phyloP scores from a whole-genome alignment of 257 asterid species.

The Fraxinus pennsylvanica region DNA sequence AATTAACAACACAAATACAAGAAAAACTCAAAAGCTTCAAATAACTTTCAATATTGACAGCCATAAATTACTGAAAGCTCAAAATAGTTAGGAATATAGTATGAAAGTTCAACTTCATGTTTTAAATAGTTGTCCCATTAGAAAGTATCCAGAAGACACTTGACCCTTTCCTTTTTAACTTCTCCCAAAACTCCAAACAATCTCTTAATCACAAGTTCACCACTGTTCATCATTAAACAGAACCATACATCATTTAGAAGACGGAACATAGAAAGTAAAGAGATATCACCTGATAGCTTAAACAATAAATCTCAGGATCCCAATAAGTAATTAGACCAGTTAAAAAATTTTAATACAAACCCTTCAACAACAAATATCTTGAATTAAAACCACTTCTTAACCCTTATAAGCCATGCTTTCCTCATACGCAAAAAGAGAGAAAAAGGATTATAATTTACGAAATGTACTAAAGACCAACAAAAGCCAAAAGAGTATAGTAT shows the following conservation, averaged over 20 bases:
- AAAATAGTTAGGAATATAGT: background rate
- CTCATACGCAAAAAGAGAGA: constrained; percentile 17
- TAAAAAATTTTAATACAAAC: background rate
- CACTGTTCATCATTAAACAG: background rate
- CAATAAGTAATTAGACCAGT: too few species aligned
- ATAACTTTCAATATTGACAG: background rate
- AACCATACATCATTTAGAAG: constrained; percentile 7
- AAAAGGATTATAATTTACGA: background rate
- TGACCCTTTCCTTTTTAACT: background rate
- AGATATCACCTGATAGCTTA: background rate
- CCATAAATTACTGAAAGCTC: background rate
- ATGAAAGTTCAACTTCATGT: background rate
- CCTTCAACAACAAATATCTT: background rate
- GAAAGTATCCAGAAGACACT: constrained; percentile 4
- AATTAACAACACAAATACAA: constrained; percentile 11
- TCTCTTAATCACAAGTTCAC: constrained; percentile 3
- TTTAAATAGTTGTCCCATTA: background rate
- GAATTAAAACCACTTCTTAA: constrained; percentile 15
- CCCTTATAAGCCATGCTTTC: background rate
- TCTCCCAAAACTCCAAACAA: background rate
- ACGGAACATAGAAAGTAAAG: background rate
- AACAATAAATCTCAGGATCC: background rate
- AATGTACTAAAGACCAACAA: constrained; percentile 20
- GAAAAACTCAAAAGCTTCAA: background rate
- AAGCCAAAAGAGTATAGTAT: background rate